Evolutionary conservation across 495 filamentous ascomycete species (phyloP), one percentile per base, ranked within the genome.

Genomic region (Pseudomonodictys pantanalensis): DNA sequence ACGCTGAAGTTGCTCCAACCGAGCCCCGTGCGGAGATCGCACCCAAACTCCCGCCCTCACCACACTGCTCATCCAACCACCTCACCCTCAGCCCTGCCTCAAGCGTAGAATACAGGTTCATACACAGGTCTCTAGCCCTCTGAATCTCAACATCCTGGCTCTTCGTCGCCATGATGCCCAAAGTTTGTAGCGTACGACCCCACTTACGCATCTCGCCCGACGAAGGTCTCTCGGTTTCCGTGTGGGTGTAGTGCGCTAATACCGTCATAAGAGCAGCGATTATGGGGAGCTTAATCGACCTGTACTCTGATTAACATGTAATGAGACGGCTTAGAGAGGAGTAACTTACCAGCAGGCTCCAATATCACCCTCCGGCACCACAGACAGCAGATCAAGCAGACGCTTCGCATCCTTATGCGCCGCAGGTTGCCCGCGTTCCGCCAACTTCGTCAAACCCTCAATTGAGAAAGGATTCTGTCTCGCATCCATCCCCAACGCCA

Each of bases 381-480:
- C 30, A 6, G 22, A 7, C 12, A 58, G 32, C 8, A 58, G 30
- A 20, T 32, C 42, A 28, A 58, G 25, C 25, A 58, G 43, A 5
- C 45, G 4, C 22, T 33, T 26, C 18, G 55, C 55, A 7, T 58
- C 55, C 12, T 26, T 28, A 39, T 22, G 43, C 10, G 23, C 46
- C 22, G 28, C 6, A 10, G 39, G 33, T 6, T 49, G 9, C 28
- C 24, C 42, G 18, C 15, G 22, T n/a, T 15, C 45, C 17, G 30
- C 44, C 5, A 62, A 15, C 5, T 23, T 33, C 1, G 10, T 26
- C 32, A 62, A 17, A 7, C 15, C 29, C 12, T 62, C 51, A 3
- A 38, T 32, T 12, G 58, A 55, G 51, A 62, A 62, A 3, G 58
- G 52, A 25, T 62, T 55, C 2, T 50, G n/a, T 10, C 51, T 42